Evolutionary conservation across 202 grass and related monocot genomes (phyloP).

Genomic region (Carex sylvatica): DNA sequence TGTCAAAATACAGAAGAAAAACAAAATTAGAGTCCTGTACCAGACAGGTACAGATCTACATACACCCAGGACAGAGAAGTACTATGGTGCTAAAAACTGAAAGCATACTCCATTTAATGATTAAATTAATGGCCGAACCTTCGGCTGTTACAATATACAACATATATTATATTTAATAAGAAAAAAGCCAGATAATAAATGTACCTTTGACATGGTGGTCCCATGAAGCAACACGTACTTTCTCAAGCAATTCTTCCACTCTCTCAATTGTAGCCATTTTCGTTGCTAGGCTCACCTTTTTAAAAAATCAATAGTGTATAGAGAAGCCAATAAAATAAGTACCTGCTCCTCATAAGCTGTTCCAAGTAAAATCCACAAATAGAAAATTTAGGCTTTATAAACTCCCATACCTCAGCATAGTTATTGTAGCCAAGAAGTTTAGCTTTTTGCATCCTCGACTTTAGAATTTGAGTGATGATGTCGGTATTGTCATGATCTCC

Average conservation of each 20-base stretch:
- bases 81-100: neutral
- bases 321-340: neutral
- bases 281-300: slow-evolving; percentile 77
- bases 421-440: slow-evolving; percentile 98
- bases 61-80: neutral
- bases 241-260: slow-evolving; percentile 91
- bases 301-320: slow-evolving; percentile 27
- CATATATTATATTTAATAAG: slow-evolving; percentile 1
- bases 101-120: neutral
- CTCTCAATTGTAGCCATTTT: slow-evolving; percentile 92
- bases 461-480: slow-evolving; percentile 75
- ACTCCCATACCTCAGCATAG: slow-evolving; percentile 66
- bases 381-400: neutral
- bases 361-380: neutral
- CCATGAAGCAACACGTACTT: slow-evolving; percentile 89
- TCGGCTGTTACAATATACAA: neutral
- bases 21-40: neutral
- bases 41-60: neutral
- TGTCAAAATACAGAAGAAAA: neutral
- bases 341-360: neutral
- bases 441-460: slow-evolving; percentile 79
- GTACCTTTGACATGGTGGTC: slow-evolving; percentile 85
- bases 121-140: neutral
- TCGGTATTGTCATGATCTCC: slow-evolving; percentile 90
- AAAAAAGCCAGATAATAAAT: slow-evolving; percentile 16